Evolutionary conservation across 345 rosid species (phyloP), one percentile per base, ranked within the genome.

Genomic region (rapeseed (Brassica napus)): DNA sequence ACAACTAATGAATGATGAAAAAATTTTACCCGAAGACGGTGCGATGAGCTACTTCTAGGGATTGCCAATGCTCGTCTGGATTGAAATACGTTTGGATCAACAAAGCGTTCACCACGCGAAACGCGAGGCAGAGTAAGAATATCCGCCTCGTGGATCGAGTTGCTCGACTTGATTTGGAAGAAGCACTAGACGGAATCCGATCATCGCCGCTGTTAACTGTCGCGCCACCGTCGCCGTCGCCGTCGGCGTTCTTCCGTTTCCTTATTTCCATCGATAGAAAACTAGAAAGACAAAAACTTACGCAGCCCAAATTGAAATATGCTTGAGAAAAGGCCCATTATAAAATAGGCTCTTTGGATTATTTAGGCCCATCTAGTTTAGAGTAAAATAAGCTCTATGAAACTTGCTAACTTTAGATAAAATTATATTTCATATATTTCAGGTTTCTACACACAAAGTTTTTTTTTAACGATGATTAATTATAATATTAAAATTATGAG

Each of bases 21-120:
- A 49, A n/a, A 9, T 39, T 86, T 88, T 88, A 91, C 96, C 98
- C 99, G n/a, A 94, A 91, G 2, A 81, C 89, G 39, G 85, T 78
- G 34, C 84, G 89, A 61, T 87, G 98, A 8, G 93, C 91, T 34
- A 93, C 94, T 86, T 95, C 98, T 42, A 90, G 97, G 69, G 93
- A 84, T 75, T 95, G 97, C 98, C 97, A 93, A 76, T 95, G 97
- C 77, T 95, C 97, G 76, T 95, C 98, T 5, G 94, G 98, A 79
- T 90, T 87, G 90, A 93, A 93, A 85, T 91, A 90, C 8, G 97
- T 87, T 72, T 93, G 94, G 65, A 95, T 87, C 65, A 90, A 77
- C 82, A 91, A 69, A 6, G 97, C 89, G 72, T 91, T 93, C 11
- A 73, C 83, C 11, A 83, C 76, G 78, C 97, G 85, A 61, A 90